Conservation (phyloP, 169 alveolate genomes). For the Plasmodium inui region DNA sequence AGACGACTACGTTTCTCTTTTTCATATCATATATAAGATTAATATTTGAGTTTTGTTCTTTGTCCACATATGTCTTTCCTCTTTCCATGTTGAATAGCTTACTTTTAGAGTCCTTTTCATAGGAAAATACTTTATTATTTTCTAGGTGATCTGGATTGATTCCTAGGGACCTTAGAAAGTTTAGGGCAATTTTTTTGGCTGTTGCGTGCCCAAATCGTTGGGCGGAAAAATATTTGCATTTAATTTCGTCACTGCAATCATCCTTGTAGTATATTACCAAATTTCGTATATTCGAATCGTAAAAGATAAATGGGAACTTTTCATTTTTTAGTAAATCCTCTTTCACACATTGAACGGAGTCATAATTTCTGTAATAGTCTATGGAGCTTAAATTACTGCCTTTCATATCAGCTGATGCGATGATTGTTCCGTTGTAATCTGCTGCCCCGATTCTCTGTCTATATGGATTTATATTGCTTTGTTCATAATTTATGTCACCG, state of each 20-base stretch:
- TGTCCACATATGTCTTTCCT: not conserved
- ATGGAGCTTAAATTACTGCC: not conserved
- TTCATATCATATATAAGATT: slow-evolving; percentile 28
- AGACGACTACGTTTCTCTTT: slow-evolving; percentile 58
- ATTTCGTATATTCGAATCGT: slow-evolving; percentile 40
- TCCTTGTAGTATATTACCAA: slow-evolving; percentile 61
- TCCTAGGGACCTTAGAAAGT: slow-evolving; percentile 51
- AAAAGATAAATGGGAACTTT: slow-evolving; percentile 53
- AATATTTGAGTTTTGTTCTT: slow-evolving; percentile 45
- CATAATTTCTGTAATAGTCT: slow-evolving; percentile 39
- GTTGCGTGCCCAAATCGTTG: slow-evolving; percentile 73
- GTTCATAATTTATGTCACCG: not conserved
- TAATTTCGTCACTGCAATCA: slow-evolving; percentile 10
- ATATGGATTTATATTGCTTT: not conserved
- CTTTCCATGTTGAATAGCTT: slow-evolving; percentile 16
- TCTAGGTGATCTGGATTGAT: slow-evolving; percentile 49
- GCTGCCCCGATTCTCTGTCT: not conserved
- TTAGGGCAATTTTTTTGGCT: slow-evolving; percentile 57
- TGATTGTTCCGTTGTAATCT: not conserved
- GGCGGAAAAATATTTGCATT: slow-evolving; percentile 57
- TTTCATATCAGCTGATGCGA: not conserved
- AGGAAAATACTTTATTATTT: slow-evolving; percentile 46
- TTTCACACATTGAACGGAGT: slow-evolving; percentile 24
- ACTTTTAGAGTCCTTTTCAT: slow-evolving; percentile 51
- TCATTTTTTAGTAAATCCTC: slow-evolving; percentile 44